Conservation (phyloP, 108 stramenopile species). For the Hondaea fermentalgiana region DNA sequence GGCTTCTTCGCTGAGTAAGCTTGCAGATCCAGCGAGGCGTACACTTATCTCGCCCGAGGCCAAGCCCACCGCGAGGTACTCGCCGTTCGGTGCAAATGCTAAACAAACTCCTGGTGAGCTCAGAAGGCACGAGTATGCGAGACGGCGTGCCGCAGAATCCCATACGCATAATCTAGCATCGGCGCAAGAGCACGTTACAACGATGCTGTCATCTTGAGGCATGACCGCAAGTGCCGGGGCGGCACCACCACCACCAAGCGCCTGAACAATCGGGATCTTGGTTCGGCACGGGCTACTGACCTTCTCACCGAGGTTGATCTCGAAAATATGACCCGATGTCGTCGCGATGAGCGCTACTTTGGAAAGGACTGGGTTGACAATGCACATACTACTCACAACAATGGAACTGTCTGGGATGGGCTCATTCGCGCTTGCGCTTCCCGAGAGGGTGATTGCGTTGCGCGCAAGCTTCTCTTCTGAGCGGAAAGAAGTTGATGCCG, state of each 20-base stretch:
- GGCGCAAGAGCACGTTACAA: neutral
- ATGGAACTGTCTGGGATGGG: no score
- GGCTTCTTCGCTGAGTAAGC: no score
- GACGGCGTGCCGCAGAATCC: neutral
- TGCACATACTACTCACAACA: neutral
- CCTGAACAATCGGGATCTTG: neutral
- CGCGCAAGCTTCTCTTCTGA: no score
- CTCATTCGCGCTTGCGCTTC: no score
- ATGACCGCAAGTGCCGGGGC: neutral
- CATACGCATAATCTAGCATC: neutral
- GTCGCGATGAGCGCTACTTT: neutral
- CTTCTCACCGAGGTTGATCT: neutral
- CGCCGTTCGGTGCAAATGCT: neutral
- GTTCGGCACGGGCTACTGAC: neutral
- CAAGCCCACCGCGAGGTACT: neutral
- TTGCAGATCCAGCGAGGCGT: neutral
- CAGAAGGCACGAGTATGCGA: neutral
- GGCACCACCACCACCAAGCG: neutral
- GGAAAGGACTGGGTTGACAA: neutral
- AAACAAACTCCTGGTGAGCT: neutral
- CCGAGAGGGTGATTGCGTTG: no score
- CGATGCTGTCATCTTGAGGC: neutral
- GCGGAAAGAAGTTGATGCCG: no score
- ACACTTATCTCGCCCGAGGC: neutral
- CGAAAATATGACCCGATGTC: neutral